These are phyloP conservation scores for Scorias spongiosa DNA, from an alignment of 2,329 filamentous ascomycete species.

Conservation along the genomic window DNA sequence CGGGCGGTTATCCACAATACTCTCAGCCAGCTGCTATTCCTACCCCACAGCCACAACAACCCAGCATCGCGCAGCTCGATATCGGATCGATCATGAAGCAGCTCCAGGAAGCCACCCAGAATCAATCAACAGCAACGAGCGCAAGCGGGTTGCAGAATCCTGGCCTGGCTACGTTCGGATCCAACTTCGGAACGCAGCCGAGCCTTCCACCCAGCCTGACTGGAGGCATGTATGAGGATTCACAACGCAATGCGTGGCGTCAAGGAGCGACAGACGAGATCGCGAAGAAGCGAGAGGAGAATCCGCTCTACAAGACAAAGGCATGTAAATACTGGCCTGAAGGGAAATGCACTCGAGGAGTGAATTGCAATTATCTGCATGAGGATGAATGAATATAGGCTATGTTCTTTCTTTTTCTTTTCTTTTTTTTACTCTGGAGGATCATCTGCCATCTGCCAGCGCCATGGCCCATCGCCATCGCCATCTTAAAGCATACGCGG, in stretches of 20 bases:
- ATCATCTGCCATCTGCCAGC: too few relatives aligned
- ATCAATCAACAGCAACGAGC: slow-evolving; percentile 1
- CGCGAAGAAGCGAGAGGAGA: slow-evolving; percentile 8
- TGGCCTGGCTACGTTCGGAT: slow-evolving; percentile 2
- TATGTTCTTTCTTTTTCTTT: too few relatives aligned
- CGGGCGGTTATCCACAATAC: background rate
- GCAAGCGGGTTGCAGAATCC: background rate
- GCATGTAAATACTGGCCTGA: slow-evolving; percentile 39
- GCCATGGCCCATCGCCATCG: too few relatives aligned
- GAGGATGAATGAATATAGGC: slow-evolving; percentile 6
- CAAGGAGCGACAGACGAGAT: slow-evolving; percentile 8
- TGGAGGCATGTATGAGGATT: background rate
- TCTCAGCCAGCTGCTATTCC: background rate
- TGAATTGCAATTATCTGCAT: slow-evolving; percentile 18
- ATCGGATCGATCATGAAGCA: background rate
- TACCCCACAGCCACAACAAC: background rate
- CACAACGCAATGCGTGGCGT: background rate
- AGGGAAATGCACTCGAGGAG: slow-evolving; percentile 36
- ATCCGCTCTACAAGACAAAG: slow-evolving; percentile 18
- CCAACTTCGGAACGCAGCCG: background rate
- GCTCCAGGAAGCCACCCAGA: slow-evolving; percentile 1
- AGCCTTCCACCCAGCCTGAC: background rate
- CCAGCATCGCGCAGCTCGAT: background rate
- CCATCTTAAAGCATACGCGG: too few relatives aligned
- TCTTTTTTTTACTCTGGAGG: too few relatives aligned